Evolutionary conservation across 345 rosid genomes (phyloP), one percentile per base, ranked within the genome.

Genomic region (Pugionium dolabratum): DNA sequence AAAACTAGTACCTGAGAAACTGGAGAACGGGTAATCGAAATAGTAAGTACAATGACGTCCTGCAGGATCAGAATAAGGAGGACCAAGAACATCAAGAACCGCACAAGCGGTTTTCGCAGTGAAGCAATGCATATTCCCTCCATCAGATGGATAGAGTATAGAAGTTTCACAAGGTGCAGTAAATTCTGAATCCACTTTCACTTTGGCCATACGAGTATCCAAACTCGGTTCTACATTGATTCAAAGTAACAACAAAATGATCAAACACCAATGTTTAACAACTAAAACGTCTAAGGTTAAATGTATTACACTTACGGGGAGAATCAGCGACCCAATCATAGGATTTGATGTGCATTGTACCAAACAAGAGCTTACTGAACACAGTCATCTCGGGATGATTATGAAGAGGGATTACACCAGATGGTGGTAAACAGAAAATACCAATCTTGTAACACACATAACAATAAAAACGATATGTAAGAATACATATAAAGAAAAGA

Each of bases 341-440:
- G 4, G 99, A 89, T 71, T 90, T 91, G 62, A 91, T 86, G 78
- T 95, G 97, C 97, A 95, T 81, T 4, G 92, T 85, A 73, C 99
- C 97, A 30, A 89, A 89, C 11, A 95, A 84, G 65, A 95, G 93
- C 83, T 91, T 95, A 78, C 97, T 85, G 69, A 95, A 95, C 9
- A 95, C 99, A 0, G 97, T 95, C 99, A 95, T 95, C 71, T 88
- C 97, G 5, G 99, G 97, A 75, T 95, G 99, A 62, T 95, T 89
- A 67, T 95, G 99, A 52, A 95, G 93, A 1, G 99, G 99, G 79
- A 95, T 81, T 55, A 84, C 95, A 63, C 85, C 95, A 8, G 85
- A 75, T 2, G 94, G 88, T 3, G 97, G 99, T 84, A 95, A 79
- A 75, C 99, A 91, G 78, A 89, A 95, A 57, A 95, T 89, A 4